These are phyloP conservation scores for Linnemannia schmuckeri DNA, from an alignment of 192 early-diverging fungal genomes.

Conservation along the genomic window DNA sequence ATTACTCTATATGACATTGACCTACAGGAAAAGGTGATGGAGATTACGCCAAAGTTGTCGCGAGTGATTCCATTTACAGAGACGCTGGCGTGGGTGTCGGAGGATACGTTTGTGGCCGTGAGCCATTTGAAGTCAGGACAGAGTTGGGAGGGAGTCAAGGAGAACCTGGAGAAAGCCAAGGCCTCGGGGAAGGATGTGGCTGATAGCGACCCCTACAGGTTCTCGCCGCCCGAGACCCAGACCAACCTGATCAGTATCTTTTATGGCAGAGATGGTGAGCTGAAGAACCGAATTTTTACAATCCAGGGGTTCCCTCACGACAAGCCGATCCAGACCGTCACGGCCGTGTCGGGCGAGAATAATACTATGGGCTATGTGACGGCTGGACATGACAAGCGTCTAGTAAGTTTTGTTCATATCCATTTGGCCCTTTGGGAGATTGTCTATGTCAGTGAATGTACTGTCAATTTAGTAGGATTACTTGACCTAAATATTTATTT, in stretches of 20 bases:
- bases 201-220: not conserved
- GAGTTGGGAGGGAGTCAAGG: not conserved
- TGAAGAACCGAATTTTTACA: not conserved
- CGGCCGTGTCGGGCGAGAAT: conserved; percentile 19
- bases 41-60: not conserved
- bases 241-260: conserved; percentile 28
- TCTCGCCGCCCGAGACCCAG: conserved; percentile 31
- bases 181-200: not conserved
- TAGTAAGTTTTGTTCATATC: conserved; percentile 17
- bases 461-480: no score
- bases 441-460: no score
- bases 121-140: conserved; percentile 29
- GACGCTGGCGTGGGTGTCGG: conserved; percentile 26
- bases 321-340: conserved; percentile 12
- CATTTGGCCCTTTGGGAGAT: no score
- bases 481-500: not conserved
- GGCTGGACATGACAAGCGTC: conserved; percentile 16
- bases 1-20: conserved; percentile 48
- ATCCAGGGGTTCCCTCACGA: conserved; percentile 22
- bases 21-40: not conserved
- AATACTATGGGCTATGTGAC: conserved; percentile 37
- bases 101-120: conserved; percentile 36
- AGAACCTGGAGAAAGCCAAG: not conserved
- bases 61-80: conserved; percentile 45
- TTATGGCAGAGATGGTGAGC: conserved; percentile 7